Base-by-base conservation (phyloP, 2,329 filamentous ascomycete genomes). In the Paecilomyces fulvus region DNA sequence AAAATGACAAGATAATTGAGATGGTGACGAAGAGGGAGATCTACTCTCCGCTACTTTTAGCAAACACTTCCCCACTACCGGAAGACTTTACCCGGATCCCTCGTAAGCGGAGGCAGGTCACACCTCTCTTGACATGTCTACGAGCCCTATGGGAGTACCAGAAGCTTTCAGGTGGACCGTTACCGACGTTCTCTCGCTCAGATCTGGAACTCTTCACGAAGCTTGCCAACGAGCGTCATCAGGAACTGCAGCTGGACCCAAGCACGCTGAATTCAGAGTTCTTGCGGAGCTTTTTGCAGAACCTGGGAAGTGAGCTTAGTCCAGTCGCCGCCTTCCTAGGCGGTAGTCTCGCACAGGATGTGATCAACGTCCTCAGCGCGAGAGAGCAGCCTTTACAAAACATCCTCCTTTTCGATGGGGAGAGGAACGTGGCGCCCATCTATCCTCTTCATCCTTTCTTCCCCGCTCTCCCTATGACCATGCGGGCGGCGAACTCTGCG, bases 351-450 rank as follows among this genome's bases (percentile, higher is more conserved):
- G 90, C 92, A 0, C 94, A 99, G 74, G 94, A 99, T 69, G 91
- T 96, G 53, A 97, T 99, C 75, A 97, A 97, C 66, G 92, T 96
- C 30, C 82, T 97, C 5, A 90, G 92, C 52, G 85, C 89, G 69
- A 85, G 88, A 46, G 91, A 97, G 75, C 94, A 96, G 72, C 94
- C 94, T 0, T 88, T 99, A 48, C 94, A 99, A 75, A 99, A 99
- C 72, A 84, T 96, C 70, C 82, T 96, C 52, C 78, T 97, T 20
- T 96, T 97, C 66, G 91, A 97, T 70, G 92, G 92, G 12, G 88
- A 90, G 63, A 82, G 80, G 50, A 88, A 89, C 73, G 83, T 89
- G 61, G 89, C 88, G 0, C 85, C 85, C 1, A 85, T 94, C 62
- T 96, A 94, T 69, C 82, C 90, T 1, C 78, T 97, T 48, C 90